phyloP scores from a whole-genome alignment of 2,329 filamentous ascomycete genomes.

The Raffaelea arxii region DNA sequence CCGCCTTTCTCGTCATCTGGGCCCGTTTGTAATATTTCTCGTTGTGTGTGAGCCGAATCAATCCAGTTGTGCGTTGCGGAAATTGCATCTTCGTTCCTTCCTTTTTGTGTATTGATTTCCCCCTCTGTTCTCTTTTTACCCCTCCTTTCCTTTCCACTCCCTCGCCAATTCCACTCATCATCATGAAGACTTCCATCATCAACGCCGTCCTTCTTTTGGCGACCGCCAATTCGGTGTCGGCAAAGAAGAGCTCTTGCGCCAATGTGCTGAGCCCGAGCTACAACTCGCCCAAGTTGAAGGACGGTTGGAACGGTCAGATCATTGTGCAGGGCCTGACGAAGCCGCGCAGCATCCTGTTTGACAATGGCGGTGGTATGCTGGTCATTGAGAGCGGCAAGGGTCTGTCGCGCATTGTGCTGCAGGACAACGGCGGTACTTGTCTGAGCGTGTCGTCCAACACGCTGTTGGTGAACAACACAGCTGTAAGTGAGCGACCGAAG shows the following conservation, averaged over 20 bases:
- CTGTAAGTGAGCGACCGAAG: constrained; percentile 19
- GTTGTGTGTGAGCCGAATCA: too few relatives aligned
- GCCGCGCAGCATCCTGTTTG: constrained; percentile 36
- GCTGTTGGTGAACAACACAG: constrained; percentile 24
- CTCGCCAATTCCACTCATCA: not conserved
- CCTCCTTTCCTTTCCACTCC: too few relatives aligned
- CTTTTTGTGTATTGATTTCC: too few relatives aligned
- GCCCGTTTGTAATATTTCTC: too few relatives aligned
- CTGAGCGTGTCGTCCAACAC: constrained; percentile 25
- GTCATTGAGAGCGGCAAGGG: constrained; percentile 35
- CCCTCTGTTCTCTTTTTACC: not conserved
- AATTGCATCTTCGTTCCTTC: too few relatives aligned
- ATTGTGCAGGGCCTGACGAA: constrained; percentile 21
- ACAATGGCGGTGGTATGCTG: constrained; percentile 33
- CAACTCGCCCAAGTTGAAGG: constrained; percentile 18
- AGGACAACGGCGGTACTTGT: constrained; percentile 32
- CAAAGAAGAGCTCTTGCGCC: constrained; percentile 20
- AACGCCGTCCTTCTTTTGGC: constrained; percentile 7
- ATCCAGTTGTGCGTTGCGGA: too few relatives aligned
- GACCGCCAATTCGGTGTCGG: constrained; percentile 5
- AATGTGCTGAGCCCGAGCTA: constrained; percentile 24
- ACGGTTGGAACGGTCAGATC: constrained; percentile 24
- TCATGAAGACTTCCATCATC: constrained; percentile 11
- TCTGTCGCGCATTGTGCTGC: constrained; percentile 29
- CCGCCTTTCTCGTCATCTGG: too few relatives aligned